phyloP scores from a whole-genome alignment of 371 early-diverging fungal species.

The Saksenaea oblongispora region DNA sequence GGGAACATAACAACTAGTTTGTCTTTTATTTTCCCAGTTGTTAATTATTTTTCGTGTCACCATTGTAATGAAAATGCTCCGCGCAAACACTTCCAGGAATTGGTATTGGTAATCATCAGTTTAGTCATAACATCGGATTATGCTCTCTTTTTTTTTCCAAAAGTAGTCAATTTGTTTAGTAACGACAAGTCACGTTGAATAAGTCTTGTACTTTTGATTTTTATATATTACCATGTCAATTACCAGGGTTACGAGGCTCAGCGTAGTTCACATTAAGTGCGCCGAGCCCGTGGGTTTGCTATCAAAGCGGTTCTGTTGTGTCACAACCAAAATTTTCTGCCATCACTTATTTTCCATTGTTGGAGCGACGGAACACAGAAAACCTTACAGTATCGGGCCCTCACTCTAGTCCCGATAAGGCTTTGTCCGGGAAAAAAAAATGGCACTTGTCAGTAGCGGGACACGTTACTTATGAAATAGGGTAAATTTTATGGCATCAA shows the following conservation, averaged over 20 bases:
- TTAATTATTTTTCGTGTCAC: not conserved
- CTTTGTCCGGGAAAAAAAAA: not conserved
- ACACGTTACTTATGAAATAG: not conserved
- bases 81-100: not conserved
- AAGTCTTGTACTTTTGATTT: not conserved
- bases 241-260: not conserved
- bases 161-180: not conserved
- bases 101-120: not conserved
- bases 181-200: not conserved
- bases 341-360: not conserved
- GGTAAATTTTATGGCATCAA: not conserved
- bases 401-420: not conserved
- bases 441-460: not conserved
- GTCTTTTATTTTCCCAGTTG: not conserved
- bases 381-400: not conserved
- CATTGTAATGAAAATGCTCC: not conserved
- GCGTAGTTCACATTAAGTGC: not conserved
- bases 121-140: not conserved
- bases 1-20: not conserved
- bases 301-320: not conserved
- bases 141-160: not conserved
- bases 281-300: not conserved
- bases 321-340: not conserved
- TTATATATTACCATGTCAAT: not conserved
- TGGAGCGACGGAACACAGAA: constrained; percentile 2